Evolutionary conservation across 2,329 filamentous ascomycete genomes (phyloP).

Genomic region (Pseudogymnoascus sp.): DNA sequence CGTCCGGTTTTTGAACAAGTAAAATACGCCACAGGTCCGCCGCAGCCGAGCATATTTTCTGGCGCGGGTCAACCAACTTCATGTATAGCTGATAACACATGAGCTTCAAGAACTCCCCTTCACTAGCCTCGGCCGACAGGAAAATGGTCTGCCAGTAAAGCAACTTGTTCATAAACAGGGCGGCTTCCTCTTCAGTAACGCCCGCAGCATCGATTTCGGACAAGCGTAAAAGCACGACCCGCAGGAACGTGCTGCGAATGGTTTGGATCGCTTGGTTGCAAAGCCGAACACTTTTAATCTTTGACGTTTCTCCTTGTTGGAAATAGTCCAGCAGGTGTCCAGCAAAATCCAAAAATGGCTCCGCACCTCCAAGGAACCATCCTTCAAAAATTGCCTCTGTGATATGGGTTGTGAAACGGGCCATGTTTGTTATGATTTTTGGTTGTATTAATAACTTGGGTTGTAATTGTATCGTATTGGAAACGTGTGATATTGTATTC

Average conservation of each 20-base stretch:
- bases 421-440: constrained; percentile 77
- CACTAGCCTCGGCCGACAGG: constrained; percentile 66
- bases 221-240: constrained; percentile 70
- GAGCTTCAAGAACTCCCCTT: constrained; percentile 75
- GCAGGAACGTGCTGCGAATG: constrained; percentile 71
- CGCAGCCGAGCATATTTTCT: constrained; percentile 63
- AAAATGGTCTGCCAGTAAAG: constrained; percentile 95
- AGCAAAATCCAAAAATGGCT: constrained; percentile 75
- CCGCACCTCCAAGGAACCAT: constrained; percentile 88
- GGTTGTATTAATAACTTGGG: constrained; percentile 72
- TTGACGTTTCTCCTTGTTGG: constrained; percentile 73
- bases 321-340: constrained; percentile 83
- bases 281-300: constrained; percentile 79
- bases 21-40: constrained; percentile 87
- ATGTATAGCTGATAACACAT: constrained; percentile 91
- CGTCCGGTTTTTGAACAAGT: constrained; percentile 84
- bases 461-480: constrained; percentile 62
- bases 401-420: constrained; percentile 72
- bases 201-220: constrained; percentile 71
- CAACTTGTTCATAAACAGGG: constrained; percentile 73
- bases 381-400: constrained; percentile 90
- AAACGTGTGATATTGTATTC: constrained; percentile 64
- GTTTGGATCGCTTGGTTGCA: constrained; percentile 75
- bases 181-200: constrained; percentile 52
- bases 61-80: constrained; percentile 67